Percentiles rank a stretch among this genome's conserved stretches.
Evolutionary conservation across 768 basidiomycete species (phyloP).

Genomic region (Trametes sanguinea): DNA sequence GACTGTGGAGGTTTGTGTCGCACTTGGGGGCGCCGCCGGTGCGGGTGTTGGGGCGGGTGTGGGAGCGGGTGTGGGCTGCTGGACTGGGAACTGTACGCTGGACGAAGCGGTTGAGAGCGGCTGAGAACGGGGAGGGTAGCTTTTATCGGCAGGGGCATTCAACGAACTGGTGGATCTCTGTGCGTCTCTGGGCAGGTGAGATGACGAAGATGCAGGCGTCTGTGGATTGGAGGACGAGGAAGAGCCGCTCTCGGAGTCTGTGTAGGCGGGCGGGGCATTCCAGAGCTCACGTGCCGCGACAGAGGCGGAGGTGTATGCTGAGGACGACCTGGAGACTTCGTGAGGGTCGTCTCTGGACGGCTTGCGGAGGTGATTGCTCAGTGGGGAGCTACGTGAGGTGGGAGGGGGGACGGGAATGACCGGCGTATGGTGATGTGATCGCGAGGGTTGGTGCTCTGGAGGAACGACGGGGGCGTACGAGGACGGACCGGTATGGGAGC

Average conservation of each 20-base stretch:
- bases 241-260: slow-evolving; percentile 19
- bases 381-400: slow-evolving; percentile 13
- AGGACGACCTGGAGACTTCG: background rate
- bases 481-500: slow-evolving; percentile 15
- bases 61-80: background rate
- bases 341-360: slow-evolving; percentile 6
- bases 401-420: slow-evolving; percentile 20
- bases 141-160: background rate
- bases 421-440: slow-evolving; percentile 11
- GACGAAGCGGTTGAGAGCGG: background rate
- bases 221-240: slow-evolving; percentile 16
- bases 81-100: background rate
- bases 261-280: slow-evolving; percentile 22
- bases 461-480: slow-evolving; percentile 8
- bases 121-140: background rate
- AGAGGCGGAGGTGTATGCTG: slow-evolving; percentile 12
- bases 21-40: background rate
- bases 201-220: slow-evolving; percentile 21
- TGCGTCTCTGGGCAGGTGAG: slow-evolving; percentile 5
- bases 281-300: slow-evolving; percentile 15
- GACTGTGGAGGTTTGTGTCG: background rate
- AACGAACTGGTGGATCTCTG: slow-evolving; percentile 4
- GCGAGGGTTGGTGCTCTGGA: slow-evolving; percentile 8
- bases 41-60: background rate
- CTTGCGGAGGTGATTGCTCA: slow-evolving; percentile 12